Percentiles rank a stretch among this genome's conserved stretches.
Conservation (phyloP, 2,329 filamentous ascomycete genomes). For the Penicillium sp. region DNA sequence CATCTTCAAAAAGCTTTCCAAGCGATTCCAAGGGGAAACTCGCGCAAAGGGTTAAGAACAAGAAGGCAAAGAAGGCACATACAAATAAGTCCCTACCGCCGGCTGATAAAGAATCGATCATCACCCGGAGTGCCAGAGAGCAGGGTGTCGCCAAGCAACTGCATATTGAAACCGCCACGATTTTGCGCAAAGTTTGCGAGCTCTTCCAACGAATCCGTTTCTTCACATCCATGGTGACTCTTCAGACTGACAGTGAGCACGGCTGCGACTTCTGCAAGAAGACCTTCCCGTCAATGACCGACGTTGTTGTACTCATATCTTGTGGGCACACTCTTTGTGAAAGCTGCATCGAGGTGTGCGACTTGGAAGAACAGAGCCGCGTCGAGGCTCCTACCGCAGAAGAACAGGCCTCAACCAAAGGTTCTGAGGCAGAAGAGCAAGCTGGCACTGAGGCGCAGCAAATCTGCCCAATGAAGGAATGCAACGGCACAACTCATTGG, state of each 20-base stretch:
- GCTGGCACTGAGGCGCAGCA: background rate
- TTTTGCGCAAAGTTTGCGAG: constrained; percentile 21
- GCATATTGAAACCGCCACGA: constrained; percentile 13
- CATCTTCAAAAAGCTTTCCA: background rate
- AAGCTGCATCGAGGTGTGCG: constrained; percentile 26
- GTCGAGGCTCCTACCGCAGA: constrained; percentile 37
- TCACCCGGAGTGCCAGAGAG: background rate
- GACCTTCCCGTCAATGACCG: constrained; percentile 22
- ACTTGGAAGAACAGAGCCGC: constrained; percentile 27
- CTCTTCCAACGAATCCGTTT: constrained; percentile 23
- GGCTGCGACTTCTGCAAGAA: constrained; percentile 34
- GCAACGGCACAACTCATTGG: constrained; percentile 35
- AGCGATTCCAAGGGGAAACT: background rate
- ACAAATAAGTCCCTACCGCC: background rate
- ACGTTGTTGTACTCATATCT: background rate
- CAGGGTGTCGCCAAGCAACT: constrained; percentile 1
- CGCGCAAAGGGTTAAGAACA: background rate
- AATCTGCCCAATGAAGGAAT: constrained; percentile 19
- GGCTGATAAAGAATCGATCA: background rate
- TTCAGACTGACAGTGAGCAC: constrained; percentile 18
- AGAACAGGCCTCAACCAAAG: background rate
- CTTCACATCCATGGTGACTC: constrained; percentile 14
- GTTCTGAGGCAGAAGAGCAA: background rate
- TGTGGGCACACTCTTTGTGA: constrained; percentile 2
- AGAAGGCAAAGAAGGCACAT: background rate